A percentile compares a stretch with the other conserved stretches of the same genome.
phyloP scores from a whole-genome alignment of 331 rosid genomes.

The Dryas integrifolia region DNA sequence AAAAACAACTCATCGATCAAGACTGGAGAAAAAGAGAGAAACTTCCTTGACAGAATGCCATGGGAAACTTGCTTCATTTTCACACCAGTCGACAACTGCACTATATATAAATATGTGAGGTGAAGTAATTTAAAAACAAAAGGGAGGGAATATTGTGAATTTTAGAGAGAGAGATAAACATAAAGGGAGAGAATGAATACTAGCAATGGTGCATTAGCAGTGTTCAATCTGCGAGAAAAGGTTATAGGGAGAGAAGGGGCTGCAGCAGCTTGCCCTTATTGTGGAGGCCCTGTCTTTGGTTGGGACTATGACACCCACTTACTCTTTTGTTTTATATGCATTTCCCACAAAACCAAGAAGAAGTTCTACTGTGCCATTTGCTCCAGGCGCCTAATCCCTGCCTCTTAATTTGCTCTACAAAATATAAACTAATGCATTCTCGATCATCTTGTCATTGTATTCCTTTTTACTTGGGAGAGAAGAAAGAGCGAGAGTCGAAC shows the following conservation, averaged over 20 bases:
- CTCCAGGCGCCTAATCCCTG: conserved; percentile 24
- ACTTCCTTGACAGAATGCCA: not conserved
- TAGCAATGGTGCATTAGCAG: conserved; percentile 21
- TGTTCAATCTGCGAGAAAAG: conserved; percentile 31
- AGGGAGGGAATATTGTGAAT: no score
- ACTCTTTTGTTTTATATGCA: conserved; percentile 24
- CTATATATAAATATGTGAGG: no score
- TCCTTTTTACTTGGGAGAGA: no score
- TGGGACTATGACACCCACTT: conserved; percentile 27
- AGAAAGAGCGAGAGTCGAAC: no score
- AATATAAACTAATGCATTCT: not conserved
- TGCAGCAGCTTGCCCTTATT: conserved; percentile 30
- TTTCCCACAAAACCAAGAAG: conserved; percentile 34
- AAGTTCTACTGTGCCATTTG: conserved; percentile 35
- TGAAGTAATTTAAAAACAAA: no score
- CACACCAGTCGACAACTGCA: no score
- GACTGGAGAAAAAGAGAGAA: not conserved
- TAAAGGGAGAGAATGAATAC: not conserved
- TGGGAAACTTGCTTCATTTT: no score
- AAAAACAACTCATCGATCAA: not conserved
- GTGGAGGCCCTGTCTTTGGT: conserved; percentile 37
- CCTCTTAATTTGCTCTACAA: not conserved
- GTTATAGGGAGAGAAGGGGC: conserved; percentile 17
- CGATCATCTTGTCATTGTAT: no score
- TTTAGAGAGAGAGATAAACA: no score